Evolutionary conservation across 371 early-diverging fungal species (phyloP).

Genomic region (Apophysomyces sp.): DNA sequence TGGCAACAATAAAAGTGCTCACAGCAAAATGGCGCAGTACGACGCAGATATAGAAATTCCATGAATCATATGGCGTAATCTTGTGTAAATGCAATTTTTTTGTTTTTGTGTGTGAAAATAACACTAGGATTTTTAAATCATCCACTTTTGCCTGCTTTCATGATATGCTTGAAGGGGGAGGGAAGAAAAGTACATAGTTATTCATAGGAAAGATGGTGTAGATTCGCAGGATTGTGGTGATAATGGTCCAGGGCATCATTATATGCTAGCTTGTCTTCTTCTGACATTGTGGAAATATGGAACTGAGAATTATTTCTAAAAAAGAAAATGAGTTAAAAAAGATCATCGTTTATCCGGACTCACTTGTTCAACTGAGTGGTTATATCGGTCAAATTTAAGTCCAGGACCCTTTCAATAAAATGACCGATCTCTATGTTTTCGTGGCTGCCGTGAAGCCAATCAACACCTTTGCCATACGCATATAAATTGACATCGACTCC

Average conservation of each 20-base stretch:
- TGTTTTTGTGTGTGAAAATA: no score
- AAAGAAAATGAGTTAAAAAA: not conserved
- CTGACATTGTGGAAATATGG: constrained; percentile 21
- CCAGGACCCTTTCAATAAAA: constrained; percentile 65
- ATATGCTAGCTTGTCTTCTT: constrained; percentile 29
- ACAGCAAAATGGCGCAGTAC: no score
- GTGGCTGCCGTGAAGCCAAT: constrained; percentile 60
- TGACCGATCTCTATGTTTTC: constrained; percentile 89
- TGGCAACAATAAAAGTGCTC: no score
- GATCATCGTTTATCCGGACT: not conserved
- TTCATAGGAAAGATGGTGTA: constrained; percentile 8
- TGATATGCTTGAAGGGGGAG: no score
- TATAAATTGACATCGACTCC: constrained; percentile 95
- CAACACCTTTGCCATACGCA: constrained; percentile 61
- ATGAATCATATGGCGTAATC: no score
- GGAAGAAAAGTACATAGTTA: no score
- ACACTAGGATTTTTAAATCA: no score
- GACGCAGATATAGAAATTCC: no score
- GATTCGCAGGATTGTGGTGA: constrained; percentile 16
- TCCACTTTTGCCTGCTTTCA: no score
- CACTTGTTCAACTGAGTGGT: constrained; percentile 59
- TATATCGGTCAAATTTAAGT: constrained; percentile 60
- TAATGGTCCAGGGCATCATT: constrained; percentile 36
- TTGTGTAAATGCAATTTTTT: no score
- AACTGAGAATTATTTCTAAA: constrained; percentile 26